Conservation (phyloP, 306 rosid genomes). For the Lathyrus aphaca region DNA sequence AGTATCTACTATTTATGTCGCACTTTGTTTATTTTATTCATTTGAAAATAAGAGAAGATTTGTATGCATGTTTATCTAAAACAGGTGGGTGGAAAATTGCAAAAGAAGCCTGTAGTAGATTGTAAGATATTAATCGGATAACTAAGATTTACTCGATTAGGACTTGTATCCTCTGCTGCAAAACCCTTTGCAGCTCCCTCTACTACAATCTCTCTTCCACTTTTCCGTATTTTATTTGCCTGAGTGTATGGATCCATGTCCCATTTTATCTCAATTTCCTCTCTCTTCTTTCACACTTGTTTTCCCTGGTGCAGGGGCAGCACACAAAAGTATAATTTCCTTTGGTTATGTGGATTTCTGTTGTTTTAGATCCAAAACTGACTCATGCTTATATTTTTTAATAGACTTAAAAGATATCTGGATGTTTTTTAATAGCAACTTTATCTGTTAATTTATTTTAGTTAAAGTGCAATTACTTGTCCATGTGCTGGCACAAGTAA, state of each 20-base stretch:
- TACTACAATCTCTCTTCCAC: not conserved
- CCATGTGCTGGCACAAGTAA: not conserved
- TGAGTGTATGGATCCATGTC: not conserved
- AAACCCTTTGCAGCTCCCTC: not conserved
- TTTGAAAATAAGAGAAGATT: not conserved
- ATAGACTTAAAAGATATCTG: not conserved
- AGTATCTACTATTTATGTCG: not conserved
- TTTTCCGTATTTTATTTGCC: not conserved
- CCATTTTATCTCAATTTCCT: conserved; percentile 8
- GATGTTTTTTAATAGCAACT: not conserved
- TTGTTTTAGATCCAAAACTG: not conserved
- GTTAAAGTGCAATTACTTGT: not conserved
- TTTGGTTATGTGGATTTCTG: not conserved
- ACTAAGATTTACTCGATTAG: not conserved
- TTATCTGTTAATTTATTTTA: not conserved
- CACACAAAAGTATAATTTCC: not conserved
- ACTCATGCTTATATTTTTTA: not conserved
- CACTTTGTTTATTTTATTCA: not conserved
- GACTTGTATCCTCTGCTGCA: not conserved
- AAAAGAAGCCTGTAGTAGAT: not conserved
- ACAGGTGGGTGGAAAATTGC: not conserved
- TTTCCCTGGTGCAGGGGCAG: not conserved
- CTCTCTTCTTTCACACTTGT: conserved; percentile 1
- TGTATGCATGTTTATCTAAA: not conserved
- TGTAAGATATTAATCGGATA: not conserved